Percentiles rank a stretch among this genome's conserved stretches.
phyloP scores from a whole-genome alignment of 2,329 filamentous ascomycete species.

The Pseudogymnoascus sp. region DNA sequence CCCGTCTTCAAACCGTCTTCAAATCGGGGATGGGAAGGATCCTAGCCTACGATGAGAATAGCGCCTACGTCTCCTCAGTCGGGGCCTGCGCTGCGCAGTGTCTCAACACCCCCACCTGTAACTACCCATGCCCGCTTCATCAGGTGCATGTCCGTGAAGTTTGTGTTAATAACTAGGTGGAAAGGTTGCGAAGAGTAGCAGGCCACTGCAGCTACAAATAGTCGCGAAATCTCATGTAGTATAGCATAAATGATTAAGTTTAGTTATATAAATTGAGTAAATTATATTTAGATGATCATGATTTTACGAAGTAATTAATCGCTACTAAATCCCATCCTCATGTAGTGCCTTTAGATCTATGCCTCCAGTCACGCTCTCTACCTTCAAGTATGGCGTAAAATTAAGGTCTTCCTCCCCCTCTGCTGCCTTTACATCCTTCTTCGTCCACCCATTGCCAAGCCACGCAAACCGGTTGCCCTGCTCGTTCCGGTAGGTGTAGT shows the following conservation, averaged over 20 bases:
- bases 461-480: constrained; percentile 40
- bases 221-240: too few species aligned
- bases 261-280: neutral
- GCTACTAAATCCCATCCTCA: constrained; percentile 50
- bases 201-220: too few species aligned
- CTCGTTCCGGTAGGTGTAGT: constrained; percentile 29
- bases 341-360: constrained; percentile 54
- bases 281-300: neutral
- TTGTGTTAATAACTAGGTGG: too few species aligned
- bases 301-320: neutral
- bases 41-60: neutral
- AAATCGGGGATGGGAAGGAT: neutral
- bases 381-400: constrained; percentile 52
- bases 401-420: constrained; percentile 31
- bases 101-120: neutral
- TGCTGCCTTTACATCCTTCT: constrained; percentile 38
- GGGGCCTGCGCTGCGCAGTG: neutral
- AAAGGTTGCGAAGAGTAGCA: too few species aligned
- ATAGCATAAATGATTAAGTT: neutral
- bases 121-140: too few species aligned
- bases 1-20: neutral
- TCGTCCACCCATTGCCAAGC: constrained; percentile 58
- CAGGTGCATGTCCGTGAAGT: too few species aligned
- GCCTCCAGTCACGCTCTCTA: constrained; percentile 35
- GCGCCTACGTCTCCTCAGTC: neutral